Conservation (phyloP, 78 protist species). For the Polysphondylium violaceum region DNA sequence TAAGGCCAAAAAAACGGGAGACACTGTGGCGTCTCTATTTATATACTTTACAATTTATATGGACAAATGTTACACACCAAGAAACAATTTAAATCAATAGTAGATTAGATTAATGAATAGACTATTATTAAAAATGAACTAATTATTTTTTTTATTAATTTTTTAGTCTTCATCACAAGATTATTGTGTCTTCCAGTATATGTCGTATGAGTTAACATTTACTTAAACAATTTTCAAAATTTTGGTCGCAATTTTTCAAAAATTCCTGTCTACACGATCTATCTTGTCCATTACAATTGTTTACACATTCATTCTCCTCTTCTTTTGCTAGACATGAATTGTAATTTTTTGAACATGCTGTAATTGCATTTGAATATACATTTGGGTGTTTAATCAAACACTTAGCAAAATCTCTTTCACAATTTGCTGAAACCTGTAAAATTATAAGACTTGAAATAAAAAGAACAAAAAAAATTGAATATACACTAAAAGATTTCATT, state of each 20-base stretch:
- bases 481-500: slow-evolving; percentile 1
- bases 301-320: not conserved
- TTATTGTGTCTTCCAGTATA: not conserved
- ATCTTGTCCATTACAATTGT: not conserved
- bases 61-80: not conserved
- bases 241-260: not conserved
- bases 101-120: not conserved
- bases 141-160: too few relatives aligned
- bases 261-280: not conserved
- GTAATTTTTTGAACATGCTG: not conserved
- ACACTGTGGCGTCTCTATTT: not conserved
- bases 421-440: slow-evolving; percentile 9
- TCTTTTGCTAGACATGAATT: slow-evolving; percentile 4
- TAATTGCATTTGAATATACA: slow-evolving; percentile 8
- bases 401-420: not conserved
- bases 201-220: not conserved
- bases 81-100: not conserved
- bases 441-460: slow-evolving; percentile 6
- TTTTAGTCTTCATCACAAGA: not conserved
- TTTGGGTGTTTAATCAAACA: slow-evolving; percentile 10
- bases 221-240: not conserved
- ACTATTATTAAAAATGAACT: not conserved
- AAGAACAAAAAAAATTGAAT: slow-evolving; percentile 3
- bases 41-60: not conserved
- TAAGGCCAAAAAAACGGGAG: not conserved